Evolutionary conservation across 169 alveolate genomes (phyloP).

Genomic region (Eimeria tenella): DNA sequence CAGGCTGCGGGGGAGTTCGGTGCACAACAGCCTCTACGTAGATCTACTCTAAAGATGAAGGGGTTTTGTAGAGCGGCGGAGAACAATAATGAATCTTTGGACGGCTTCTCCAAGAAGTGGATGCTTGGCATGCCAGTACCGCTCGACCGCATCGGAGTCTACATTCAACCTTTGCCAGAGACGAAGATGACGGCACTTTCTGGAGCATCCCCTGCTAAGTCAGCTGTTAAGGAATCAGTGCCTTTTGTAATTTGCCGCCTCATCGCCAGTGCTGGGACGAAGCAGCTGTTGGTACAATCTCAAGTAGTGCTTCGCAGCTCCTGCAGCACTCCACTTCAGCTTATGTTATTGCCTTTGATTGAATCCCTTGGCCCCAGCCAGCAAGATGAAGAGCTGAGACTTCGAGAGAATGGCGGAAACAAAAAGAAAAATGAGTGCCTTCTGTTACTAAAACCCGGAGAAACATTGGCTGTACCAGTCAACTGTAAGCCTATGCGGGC

Average conservation of each 20-base stretch:
- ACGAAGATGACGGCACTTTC: background rate
- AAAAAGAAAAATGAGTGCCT: background rate
- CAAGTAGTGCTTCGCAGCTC: slow-evolving; percentile 73
- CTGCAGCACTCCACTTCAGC: slow-evolving; percentile 70
- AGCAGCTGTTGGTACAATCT: slow-evolving; percentile 68
- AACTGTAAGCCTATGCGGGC: slow-evolving; percentile 43
- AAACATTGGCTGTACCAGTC: slow-evolving; percentile 69
- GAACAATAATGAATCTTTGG: background rate
- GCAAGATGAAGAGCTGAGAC: slow-evolving; percentile 15
- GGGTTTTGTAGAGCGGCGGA: background rate
- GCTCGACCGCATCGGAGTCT: slow-evolving; percentile 75
- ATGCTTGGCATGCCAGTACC: slow-evolving; percentile 72
- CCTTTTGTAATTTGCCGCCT: slow-evolving; percentile 74
- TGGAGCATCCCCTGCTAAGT: background rate
- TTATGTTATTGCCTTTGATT: slow-evolving; percentile 15
- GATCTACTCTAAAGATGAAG: background rate
- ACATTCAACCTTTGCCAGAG: slow-evolving; percentile 56
- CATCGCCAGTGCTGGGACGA: slow-evolving; percentile 65
- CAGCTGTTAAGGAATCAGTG: background rate
- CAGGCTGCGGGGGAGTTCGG: background rate
- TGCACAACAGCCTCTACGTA: background rate
- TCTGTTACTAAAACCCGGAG: slow-evolving; percentile 42
- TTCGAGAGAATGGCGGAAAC: background rate
- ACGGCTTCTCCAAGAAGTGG: slow-evolving; percentile 30
- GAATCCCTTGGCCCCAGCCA: background rate